These are phyloP conservation scores for Eragrostis nindensis DNA, from an alignment of 176 grass and related monocot species.

Conservation along the genomic window DNA sequence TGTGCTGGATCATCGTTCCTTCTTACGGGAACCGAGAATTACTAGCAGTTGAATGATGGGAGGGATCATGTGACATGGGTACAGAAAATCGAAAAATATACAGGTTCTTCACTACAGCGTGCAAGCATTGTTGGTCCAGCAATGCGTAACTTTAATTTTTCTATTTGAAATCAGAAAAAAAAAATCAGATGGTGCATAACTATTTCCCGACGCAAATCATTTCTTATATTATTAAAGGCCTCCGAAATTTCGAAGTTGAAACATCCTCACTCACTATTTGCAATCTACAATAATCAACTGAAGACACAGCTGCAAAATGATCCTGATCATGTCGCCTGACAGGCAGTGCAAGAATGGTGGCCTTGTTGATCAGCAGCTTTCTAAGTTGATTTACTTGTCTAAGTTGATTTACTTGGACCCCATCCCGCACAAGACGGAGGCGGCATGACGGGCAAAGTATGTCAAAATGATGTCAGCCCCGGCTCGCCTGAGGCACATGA, in stretches of 20 bases:
- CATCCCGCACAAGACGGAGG: conserved; percentile 66
- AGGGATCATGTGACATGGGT: neutral
- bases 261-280: neutral
- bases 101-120: neutral
- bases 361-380: neutral
- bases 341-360: neutral
- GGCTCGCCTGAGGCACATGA: conserved; percentile 80
- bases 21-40: conserved; percentile 9
- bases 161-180: neutral
- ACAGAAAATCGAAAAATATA: neutral
- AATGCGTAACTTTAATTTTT: neutral
- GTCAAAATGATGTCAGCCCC: conserved; percentile 92
- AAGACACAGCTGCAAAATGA: neutral
- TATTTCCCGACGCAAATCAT: neutral
- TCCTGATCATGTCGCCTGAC: neutral
- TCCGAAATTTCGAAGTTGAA: neutral
- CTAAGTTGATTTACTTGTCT: too few relatives aligned
- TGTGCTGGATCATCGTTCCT: conserved; percentile 17
- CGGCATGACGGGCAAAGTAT: conserved; percentile 94
- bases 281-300: neutral
- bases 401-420: conserved; percentile 45
- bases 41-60: neutral
- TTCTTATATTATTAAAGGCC: neutral
- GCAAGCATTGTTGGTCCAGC: neutral
- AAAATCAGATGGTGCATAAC: neutral